Percentiles rank a stretch among this genome's conserved stretches.
Conservation (phyloP, 495 filamentous ascomycete genomes). For the Parathielavia hyrcaniae region DNA sequence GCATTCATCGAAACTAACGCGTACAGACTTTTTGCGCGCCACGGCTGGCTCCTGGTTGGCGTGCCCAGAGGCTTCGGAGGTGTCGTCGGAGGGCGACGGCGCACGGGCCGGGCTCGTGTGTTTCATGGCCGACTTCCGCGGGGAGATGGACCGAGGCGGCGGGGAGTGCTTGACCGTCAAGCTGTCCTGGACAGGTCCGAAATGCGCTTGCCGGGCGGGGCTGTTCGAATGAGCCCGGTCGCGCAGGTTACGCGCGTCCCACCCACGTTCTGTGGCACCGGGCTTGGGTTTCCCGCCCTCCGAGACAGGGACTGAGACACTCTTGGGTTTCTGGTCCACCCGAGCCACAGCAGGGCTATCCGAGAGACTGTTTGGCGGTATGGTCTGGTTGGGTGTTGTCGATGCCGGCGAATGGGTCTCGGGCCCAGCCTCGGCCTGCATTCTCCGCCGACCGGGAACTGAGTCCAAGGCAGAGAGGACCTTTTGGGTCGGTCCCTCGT, state of each 20-base stretch:
- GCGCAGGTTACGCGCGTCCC: slow-evolving; percentile 6
- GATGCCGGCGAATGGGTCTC: slow-evolving; percentile 1
- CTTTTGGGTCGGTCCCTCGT: slow-evolving; percentile 17
- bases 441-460: slow-evolving; percentile 30
- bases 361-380: neutral
- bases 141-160: slow-evolving; percentile 72
- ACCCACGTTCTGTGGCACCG: neutral
- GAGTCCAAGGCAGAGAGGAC: slow-evolving; percentile 29
- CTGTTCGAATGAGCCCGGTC: slow-evolving; percentile 34
- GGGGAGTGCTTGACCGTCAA: slow-evolving; percentile 64
- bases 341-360: neutral
- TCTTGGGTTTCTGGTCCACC: neutral
- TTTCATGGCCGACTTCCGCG: slow-evolving; percentile 82
- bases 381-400: neutral
- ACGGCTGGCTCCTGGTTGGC: slow-evolving; percentile 46
- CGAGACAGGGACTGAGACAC: slow-evolving; percentile 3
- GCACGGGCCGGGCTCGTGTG: slow-evolving; percentile 49
- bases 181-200: slow-evolving; percentile 51
- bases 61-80: slow-evolving; percentile 35
- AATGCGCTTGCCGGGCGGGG: slow-evolving; percentile 61
- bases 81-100: slow-evolving; percentile 39
- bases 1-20: slow-evolving; percentile 84
- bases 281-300: neutral
- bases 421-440: slow-evolving; percentile 11
- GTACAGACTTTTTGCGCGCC: slow-evolving; percentile 58